These are phyloP conservation scores for Salvia splendens DNA, from an alignment of 257 asterid species.

Conservation along the genomic window DNA sequence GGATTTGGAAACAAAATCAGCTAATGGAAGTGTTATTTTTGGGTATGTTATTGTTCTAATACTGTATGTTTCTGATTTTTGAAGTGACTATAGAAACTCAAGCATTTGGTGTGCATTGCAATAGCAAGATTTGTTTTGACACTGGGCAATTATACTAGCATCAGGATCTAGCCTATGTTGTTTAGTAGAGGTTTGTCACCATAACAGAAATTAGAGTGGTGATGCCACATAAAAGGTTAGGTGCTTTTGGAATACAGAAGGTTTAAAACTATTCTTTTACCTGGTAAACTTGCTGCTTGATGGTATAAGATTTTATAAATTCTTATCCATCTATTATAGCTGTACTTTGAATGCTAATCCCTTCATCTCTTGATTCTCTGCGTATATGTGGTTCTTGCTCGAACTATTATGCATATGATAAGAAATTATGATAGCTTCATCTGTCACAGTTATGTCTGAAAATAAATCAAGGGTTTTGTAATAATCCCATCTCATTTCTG, in stretches of 20 bases:
- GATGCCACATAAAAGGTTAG: conserved; percentile 20
- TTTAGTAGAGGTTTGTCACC: conserved; percentile 12
- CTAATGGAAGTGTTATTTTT: conserved; percentile 94
- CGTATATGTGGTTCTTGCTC: background rate
- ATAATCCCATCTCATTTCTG: conserved; percentile 22
- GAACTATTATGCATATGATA: background rate
- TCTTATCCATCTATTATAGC: conserved; percentile 8
- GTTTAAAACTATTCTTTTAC: conserved; percentile 7
- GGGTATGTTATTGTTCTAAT: conserved; percentile 58
- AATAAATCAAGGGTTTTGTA: conserved; percentile 14
- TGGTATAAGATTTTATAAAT: conserved; percentile 18
- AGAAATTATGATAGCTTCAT: conserved; percentile 8
- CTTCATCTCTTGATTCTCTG: background rate
- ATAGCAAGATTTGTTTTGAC: background rate
- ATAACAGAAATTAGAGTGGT: conserved; percentile 11
- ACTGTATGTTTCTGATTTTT: conserved; percentile 12
- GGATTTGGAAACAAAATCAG: conserved; percentile 79
- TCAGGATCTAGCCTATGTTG: conserved; percentile 12
- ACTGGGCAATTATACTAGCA: conserved; percentile 4
- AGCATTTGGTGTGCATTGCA: conserved; percentile 22
- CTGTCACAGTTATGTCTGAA: conserved; percentile 6
- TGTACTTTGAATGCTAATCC: background rate
- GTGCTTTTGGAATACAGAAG: conserved; percentile 1
- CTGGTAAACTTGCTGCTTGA: conserved; percentile 20
- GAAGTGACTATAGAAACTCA: conserved; percentile 19